A percentile compares a stretch with the other conserved stretches of the same genome.
phyloP scores from a whole-genome alignment of 306 rosid genomes.

The Canavalia ensiformis region DNA sequence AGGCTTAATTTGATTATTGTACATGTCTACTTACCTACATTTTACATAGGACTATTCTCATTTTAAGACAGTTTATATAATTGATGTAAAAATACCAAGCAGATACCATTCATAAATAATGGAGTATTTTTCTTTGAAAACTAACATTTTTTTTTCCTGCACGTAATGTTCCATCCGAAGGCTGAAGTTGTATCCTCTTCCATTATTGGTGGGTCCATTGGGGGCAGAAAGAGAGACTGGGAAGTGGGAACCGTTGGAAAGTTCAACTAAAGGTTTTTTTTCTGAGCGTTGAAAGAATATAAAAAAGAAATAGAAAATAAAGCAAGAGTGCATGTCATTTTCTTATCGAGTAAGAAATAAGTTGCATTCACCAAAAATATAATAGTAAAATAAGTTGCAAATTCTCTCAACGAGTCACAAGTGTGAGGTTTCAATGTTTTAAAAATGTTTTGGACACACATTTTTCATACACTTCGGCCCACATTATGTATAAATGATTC shows the following conservation, averaged over 20 bases:
- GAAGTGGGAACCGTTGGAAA: constrained; percentile 35
- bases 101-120: too few relatives aligned
- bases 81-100: background rate
- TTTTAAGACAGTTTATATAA: background rate
- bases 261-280: background rate
- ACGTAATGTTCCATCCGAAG: constrained; percentile 22
- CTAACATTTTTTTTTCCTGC: background rate
- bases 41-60: background rate
- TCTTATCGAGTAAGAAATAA: background rate
- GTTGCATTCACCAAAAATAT: too few relatives aligned
- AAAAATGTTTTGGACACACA: too few relatives aligned
- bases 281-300: constrained; percentile 16
- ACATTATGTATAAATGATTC: too few relatives aligned
- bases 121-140: background rate
- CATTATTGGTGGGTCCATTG: constrained; percentile 43
- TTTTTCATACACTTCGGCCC: too few relatives aligned
- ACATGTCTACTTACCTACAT: background rate
- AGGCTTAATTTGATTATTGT: constrained; percentile 6
- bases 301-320: background rate
- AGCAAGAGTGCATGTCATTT: constrained; percentile 6
- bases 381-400: too few relatives aligned
- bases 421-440: too few relatives aligned
- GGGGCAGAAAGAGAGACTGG: background rate
- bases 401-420: too few relatives aligned
- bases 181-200: constrained; percentile 22